These are phyloP conservation scores for Angomonas ambiguus DNA, from an alignment of 208 protist species.

Conservation along the genomic window DNA sequence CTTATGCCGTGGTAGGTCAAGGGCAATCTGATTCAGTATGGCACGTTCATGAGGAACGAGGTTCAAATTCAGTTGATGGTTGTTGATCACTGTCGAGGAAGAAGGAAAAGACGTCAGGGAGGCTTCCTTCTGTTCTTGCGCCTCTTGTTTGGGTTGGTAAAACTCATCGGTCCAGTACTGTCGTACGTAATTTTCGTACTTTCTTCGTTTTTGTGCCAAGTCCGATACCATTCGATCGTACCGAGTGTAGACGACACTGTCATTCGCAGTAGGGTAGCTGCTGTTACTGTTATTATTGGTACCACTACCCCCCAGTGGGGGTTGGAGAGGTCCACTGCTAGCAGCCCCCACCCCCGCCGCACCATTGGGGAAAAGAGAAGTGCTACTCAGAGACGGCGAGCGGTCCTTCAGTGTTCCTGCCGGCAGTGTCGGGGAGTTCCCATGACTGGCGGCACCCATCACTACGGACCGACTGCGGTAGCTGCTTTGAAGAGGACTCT, in stretches of 20 bases:
- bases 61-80: neutral
- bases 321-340: neutral
- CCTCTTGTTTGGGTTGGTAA: neutral
- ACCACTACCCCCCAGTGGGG: neutral
- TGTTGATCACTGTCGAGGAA: no score
- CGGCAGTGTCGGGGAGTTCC: no score
- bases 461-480: no score
- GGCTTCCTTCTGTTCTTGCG: neutral
- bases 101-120: constrained; percentile 5
- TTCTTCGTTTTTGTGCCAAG: neutral
- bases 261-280: no score
- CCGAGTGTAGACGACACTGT: neutral
- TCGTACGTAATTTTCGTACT: constrained; percentile 5
- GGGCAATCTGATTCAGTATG: constrained; percentile 63
- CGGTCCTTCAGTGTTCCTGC: no score
- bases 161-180: constrained; percentile 8
- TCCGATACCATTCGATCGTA: neutral
- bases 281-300: neutral
- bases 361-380: neutral
- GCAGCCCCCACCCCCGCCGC: neutral
- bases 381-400: neutral
- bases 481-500: no score
- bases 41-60: constrained; percentile 48
- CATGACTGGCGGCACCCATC: no score
- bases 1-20: constrained; percentile 74